A percentile compares a stretch with the other conserved stretches of the same genome.
phyloP scores from a whole-genome alignment of 495 filamentous ascomycete species.

The Penicillium fimorum region DNA sequence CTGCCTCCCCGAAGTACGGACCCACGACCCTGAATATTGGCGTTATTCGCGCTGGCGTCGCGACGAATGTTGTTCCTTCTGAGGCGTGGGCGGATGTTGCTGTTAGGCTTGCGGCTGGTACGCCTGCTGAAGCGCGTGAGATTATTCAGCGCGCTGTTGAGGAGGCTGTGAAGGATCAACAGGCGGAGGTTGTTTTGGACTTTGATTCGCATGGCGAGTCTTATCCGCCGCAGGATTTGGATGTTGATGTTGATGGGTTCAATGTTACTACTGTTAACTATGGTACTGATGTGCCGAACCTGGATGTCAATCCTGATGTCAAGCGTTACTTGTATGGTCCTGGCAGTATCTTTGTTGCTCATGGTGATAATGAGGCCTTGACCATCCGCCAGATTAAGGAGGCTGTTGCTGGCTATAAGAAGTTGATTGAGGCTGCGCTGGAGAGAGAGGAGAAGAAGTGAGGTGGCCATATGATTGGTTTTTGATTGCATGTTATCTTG shows the following conservation, averaged over 20 bases:
- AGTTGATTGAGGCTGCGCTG: constrained; percentile 62
- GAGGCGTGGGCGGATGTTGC: constrained; percentile 64
- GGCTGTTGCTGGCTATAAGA: constrained; percentile 71
- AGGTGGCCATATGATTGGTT: background rate
- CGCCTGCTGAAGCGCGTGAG: constrained; percentile 50
- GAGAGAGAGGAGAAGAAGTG: constrained; percentile 24
- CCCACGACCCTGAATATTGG: constrained; percentile 88
- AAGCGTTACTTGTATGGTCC: constrained; percentile 87
- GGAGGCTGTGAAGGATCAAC: constrained; percentile 55
- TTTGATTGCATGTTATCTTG: background rate
- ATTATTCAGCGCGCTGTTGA: constrained; percentile 55
- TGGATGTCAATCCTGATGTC: constrained; percentile 54
- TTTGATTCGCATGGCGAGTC: constrained; percentile 47
- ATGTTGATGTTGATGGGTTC: constrained; percentile 81
- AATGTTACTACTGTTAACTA: constrained; percentile 80
- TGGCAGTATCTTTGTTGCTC: constrained; percentile 84
- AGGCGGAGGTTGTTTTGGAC: constrained; percentile 59
- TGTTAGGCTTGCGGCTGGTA: constrained; percentile 72
- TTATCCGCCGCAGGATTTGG: constrained; percentile 74
- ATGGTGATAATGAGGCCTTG: constrained; percentile 80
- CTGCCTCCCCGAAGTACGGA: constrained; percentile 72
- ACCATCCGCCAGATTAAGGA: constrained; percentile 64
- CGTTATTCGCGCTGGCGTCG: constrained; percentile 73
- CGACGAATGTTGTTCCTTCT: constrained; percentile 82
- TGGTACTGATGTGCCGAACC: constrained; percentile 84